Conservation (phyloP, 371 early-diverging fungal species). For the Batkoa obscura region DNA sequence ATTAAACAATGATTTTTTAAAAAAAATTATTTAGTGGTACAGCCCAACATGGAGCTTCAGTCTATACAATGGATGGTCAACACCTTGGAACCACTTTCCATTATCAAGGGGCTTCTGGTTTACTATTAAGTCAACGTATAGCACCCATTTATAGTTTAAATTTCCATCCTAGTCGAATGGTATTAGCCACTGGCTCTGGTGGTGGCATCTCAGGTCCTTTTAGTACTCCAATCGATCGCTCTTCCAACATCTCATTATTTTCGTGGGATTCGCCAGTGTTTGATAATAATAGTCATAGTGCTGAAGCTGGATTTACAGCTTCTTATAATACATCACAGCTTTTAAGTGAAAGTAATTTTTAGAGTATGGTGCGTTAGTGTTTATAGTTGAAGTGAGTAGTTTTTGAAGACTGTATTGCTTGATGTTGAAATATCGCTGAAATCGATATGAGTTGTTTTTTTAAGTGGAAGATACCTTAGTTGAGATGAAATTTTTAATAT, state of each 20-base stretch:
- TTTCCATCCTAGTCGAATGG: conserved; percentile 32
- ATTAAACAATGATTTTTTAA: background rate
- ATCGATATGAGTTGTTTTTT: too few relatives aligned
- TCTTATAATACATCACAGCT: too few relatives aligned
- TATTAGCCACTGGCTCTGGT: conserved; percentile 19
- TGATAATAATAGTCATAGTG: background rate
- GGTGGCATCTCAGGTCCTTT: background rate
- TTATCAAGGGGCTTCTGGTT: conserved; percentile 16
- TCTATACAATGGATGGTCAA: conserved; percentile 24
- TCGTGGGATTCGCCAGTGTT: conserved; percentile 3
- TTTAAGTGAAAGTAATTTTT: too few relatives aligned
- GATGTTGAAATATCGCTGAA: too few relatives aligned
- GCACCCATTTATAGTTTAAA: conserved; percentile 19
- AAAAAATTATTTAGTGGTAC: conserved; percentile 17
- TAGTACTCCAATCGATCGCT: background rate
- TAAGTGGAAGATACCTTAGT: too few relatives aligned
- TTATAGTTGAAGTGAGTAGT: too few relatives aligned
- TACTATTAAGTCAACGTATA: conserved; percentile 20
- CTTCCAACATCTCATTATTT: background rate
- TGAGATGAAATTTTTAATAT: too few relatives aligned
- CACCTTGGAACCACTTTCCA: conserved; percentile 23
- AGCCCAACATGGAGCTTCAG: conserved; percentile 24
- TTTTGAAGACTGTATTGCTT: too few relatives aligned
- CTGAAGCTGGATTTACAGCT: too few relatives aligned
- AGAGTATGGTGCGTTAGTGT: too few relatives aligned